Evolutionary conservation across 2,329 filamentous ascomycete species (phyloP).

Genomic region (Apiospora marii): DNA sequence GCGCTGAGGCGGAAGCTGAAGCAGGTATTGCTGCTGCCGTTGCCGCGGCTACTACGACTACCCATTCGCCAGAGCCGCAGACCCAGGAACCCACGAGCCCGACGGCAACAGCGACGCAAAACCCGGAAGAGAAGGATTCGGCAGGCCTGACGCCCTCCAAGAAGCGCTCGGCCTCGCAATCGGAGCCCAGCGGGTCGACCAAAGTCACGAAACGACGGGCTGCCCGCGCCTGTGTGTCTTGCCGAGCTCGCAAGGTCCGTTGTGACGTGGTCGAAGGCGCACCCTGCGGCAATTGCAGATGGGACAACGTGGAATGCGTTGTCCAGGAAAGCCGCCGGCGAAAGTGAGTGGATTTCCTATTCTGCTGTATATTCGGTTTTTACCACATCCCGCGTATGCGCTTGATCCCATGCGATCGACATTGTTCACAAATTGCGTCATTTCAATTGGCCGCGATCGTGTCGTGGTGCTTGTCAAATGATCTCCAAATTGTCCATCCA

Average conservation of each 20-base stretch:
- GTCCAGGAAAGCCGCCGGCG: conserved; percentile 84
- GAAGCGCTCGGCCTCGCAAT: conserved; percentile 42
- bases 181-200: conserved; percentile 45
- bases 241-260: conserved; percentile 86
- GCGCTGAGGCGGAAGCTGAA: neutral
- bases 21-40: neutral
- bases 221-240: conserved; percentile 90
- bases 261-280: conserved; percentile 92
- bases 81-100: conserved; percentile 14
- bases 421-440: conserved; percentile 7
- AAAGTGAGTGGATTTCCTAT: conserved; percentile 69
- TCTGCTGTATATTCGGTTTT: conserved; percentile 3
- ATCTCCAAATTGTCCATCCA: conserved; percentile 15
- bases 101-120: conserved; percentile 10
- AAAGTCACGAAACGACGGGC: conserved; percentile 79
- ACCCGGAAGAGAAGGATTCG: conserved; percentile 16
- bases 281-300: conserved; percentile 86
- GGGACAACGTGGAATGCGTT: conserved; percentile 80
- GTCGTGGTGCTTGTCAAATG: neutral
- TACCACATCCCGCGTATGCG: conserved; percentile 6
- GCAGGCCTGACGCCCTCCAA: conserved; percentile 30
- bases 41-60: neutral
- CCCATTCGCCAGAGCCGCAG: conserved; percentile 6
- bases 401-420: conserved; percentile 12
- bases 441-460: conserved; percentile 1